A percentile compares a stretch with the other conserved stretches of the same genome.
Evolutionary conservation across 1,139 yeast species (phyloP).

Genomic region (Yamadazyma conglobata): DNA sequence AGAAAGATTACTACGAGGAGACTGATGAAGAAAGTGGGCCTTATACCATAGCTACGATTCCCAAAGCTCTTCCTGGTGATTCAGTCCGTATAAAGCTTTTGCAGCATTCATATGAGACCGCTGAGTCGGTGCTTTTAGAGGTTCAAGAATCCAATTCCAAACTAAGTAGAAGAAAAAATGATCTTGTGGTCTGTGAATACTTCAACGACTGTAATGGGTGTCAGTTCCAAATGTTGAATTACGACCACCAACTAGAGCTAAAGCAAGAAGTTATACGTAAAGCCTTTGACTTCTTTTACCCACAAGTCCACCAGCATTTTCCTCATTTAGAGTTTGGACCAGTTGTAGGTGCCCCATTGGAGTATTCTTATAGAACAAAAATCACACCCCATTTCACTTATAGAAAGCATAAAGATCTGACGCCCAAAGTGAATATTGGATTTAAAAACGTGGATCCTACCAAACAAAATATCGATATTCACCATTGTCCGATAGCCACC

Average conservation of each 20-base stretch:
- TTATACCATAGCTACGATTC: constrained; percentile 31
- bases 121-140: constrained; percentile 27
- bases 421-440: constrained; percentile 23
- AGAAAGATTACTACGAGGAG: constrained; percentile 19
- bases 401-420: constrained; percentile 3
- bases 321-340: constrained; percentile 9
- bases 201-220: constrained; percentile 68
- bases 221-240: constrained; percentile 42
- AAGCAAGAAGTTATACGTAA: constrained; percentile 29
- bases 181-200: constrained; percentile 54
- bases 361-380: constrained; percentile 80
- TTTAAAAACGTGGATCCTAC: constrained; percentile 43
- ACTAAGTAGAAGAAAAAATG: constrained; percentile 22
- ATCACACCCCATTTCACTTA: constrained; percentile 92
- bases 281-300: constrained; percentile 36
- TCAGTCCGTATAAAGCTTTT: constrained; percentile 26
- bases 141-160: constrained; percentile 15
- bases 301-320: constrained; percentile 18
- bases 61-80: constrained; percentile 41
- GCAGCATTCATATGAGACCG: constrained; percentile 28
- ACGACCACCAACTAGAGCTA: constrained; percentile 34
- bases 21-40: constrained; percentile 10
- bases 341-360: constrained; percentile 46
- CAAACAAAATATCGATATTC: constrained; percentile 80
- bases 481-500: constrained; percentile 89